Percentiles rank a stretch among this genome's conserved stretches.
Conservation (phyloP, 768 basidiomycete genomes). For the Podaxis carcinomalis region DNA sequence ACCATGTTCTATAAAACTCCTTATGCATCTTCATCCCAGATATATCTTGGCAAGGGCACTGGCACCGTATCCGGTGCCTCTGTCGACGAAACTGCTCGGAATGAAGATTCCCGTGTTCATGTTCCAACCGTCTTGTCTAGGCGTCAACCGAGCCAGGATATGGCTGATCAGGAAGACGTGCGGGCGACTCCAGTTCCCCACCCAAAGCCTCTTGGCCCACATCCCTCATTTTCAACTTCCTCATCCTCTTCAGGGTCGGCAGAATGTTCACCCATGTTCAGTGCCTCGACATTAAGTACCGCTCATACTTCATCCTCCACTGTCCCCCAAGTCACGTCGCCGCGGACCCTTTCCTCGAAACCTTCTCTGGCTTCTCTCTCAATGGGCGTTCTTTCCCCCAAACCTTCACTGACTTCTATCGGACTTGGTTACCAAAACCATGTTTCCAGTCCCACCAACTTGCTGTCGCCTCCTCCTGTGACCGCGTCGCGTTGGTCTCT, state of each 20-base stretch:
- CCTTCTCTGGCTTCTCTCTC: slow-evolving; percentile 4
- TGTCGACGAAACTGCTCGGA: not conserved
- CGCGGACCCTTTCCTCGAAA: not conserved
- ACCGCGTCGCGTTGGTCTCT: slow-evolving; percentile 10
- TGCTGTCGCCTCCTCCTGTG: slow-evolving; percentile 6
- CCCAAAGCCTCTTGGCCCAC: not conserved
- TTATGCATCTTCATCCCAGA: slow-evolving; percentile 22
- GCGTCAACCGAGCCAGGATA: not conserved
- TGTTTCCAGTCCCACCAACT: not conserved
- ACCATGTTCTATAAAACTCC: slow-evolving; percentile 14
- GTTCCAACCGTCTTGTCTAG: not conserved
- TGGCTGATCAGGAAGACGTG: not conserved
- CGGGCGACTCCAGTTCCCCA: slow-evolving; percentile 7
- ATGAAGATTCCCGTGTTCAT: not conserved
- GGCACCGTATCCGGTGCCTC: not conserved
- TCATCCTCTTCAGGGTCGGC: not conserved
- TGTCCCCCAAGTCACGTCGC: not conserved
- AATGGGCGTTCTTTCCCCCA: not conserved
- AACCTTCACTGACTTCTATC: not conserved
- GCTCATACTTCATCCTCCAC: slow-evolving; percentile 1
- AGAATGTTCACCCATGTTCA: not conserved
- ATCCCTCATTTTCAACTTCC: not conserved
- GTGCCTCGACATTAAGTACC: not conserved
- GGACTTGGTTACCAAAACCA: slow-evolving; percentile 6
- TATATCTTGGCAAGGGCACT: slow-evolving; percentile 20